Evolutionary conservation across 768 basidiomycete species (phyloP).

Genomic region (Asterophora parasitica): DNA sequence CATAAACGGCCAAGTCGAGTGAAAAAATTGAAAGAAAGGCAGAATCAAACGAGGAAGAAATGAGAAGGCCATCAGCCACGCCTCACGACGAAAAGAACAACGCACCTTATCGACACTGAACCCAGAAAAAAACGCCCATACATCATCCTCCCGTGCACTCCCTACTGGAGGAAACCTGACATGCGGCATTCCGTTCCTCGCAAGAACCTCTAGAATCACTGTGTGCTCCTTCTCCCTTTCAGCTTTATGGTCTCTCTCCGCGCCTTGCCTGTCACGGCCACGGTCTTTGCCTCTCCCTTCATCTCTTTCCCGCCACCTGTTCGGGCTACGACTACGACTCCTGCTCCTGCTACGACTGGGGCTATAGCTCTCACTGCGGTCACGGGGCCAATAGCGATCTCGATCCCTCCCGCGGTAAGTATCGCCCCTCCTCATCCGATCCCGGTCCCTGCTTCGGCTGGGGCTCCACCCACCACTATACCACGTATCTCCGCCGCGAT

Average conservation of each 20-base stretch:
- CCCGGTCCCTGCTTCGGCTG: conserved; percentile 4
- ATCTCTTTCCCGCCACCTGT: not conserved
- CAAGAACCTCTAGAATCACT: conserved; percentile 45
- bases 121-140: conserved; percentile 60
- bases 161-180: conserved; percentile 49
- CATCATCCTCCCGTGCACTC: conserved; percentile 52
- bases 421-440: conserved; percentile 21
- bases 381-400: conserved; percentile 25
- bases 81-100: conserved; percentile 12
- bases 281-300: conserved; percentile 7
- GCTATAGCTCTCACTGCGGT: conserved; percentile 1
- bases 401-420: conserved; percentile 5
- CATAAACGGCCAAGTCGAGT: no score
- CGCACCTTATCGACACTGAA: conserved; percentile 74
- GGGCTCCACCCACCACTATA: conserved; percentile 14
- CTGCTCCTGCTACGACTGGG: conserved; percentile 4
- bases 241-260: conserved; percentile 16
- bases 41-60: conserved; percentile 5
- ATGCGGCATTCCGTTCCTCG: conserved; percentile 62
- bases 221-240: conserved; percentile 33
- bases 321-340: conserved; percentile 9
- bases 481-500: conserved; percentile 24
- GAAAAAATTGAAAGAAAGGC: not conserved
- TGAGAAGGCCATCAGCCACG: conserved; percentile 10
- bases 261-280: conserved; percentile 15